A percentile compares a stretch with the other conserved stretches of the same genome.
Evolutionary conservation across 768 basidiomycete genomes (phyloP).

Genomic region (Russula vinacea): DNA sequence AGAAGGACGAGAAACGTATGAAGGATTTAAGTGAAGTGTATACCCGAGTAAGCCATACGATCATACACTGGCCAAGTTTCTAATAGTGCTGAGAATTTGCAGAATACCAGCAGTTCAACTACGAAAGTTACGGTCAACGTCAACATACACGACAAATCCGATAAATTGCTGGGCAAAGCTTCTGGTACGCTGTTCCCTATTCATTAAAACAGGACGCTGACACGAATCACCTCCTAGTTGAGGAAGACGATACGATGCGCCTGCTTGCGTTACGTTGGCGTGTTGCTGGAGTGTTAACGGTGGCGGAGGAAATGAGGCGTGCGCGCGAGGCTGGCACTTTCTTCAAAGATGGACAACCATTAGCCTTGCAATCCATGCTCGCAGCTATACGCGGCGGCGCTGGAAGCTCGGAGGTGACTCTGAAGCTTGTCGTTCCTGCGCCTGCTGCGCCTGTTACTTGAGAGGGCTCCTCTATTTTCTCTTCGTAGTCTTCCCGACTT

Average conservation of each 20-base stretch:
- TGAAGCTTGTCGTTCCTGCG: constrained; percentile 8
- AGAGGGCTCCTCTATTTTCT: background rate
- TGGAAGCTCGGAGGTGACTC: background rate
- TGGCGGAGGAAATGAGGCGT: background rate
- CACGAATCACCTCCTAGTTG: constrained; percentile 1
- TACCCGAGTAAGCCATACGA: constrained; percentile 1
- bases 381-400: background rate
- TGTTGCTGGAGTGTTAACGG: background rate
- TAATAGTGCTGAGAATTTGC: constrained; percentile 3
- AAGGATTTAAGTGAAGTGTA: background rate
- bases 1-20: constrained; percentile 19
- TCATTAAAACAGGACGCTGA: background rate
- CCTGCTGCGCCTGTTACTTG: too few species aligned
- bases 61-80: background rate
- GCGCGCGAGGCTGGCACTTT: constrained; percentile 17
- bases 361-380: background rate
- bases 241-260: constrained; percentile 9
- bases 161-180: background rate
- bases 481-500: background rate
- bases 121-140: constrained; percentile 9
- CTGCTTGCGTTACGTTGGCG: constrained; percentile 19
- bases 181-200: constrained; percentile 8
- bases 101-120: background rate
- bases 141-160: background rate
- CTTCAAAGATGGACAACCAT: background rate